Evolutionary conservation across 2,329 filamentous ascomycete species (phyloP), one percentile per base, ranked within the genome.

Genomic region (Zymoseptoria ardabiliae): DNA sequence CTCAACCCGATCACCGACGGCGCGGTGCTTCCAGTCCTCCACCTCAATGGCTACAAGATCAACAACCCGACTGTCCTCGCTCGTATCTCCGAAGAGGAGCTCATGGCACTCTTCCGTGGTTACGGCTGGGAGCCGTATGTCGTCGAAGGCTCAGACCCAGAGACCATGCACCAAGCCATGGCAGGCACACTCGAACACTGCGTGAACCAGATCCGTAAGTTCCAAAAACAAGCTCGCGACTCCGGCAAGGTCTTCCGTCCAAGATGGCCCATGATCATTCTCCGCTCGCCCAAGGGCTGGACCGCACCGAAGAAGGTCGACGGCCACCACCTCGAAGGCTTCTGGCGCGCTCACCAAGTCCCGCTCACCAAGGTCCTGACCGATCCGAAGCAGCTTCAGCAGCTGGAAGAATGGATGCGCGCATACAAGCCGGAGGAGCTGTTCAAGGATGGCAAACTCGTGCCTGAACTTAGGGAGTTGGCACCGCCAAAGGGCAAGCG

Each of bases 21-120:
- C 28, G 89, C 88, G 45, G 89, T 92, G 7, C 79, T 92, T 1
- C 89, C 89, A 0, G 85, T 92, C 5, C 80, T 92, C 10, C 88
- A 92, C 72, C 79, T 92, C 35, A 92, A 92, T 67, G 89, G 89
- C 53, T 92, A 91, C 81, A 92, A 92, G 79, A 91, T 91, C 78
- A 89, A 90, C 78, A 90, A 90, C 73, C 87, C 87, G 8, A 91
- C 85, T 4, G 70, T 92, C 0, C 81, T 91, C 17, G 85, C 88
- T 13, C 84, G 89, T 65, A 87, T 92, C 69, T 83, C 83, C 50
- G 87, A 91, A 71, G 83, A 88, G 62, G 89, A 92, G 74, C 79
- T 92, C 5, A 81, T 85, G 66, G 77, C 80, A 22, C 78, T 92
- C 19, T 88, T 92, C 73, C 64, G 82, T 50, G 89, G 89, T 28